Base-by-base conservation (phyloP, 2,329 filamentous ascomycete genomes). In the Zopfia rhizophila region DNA sequence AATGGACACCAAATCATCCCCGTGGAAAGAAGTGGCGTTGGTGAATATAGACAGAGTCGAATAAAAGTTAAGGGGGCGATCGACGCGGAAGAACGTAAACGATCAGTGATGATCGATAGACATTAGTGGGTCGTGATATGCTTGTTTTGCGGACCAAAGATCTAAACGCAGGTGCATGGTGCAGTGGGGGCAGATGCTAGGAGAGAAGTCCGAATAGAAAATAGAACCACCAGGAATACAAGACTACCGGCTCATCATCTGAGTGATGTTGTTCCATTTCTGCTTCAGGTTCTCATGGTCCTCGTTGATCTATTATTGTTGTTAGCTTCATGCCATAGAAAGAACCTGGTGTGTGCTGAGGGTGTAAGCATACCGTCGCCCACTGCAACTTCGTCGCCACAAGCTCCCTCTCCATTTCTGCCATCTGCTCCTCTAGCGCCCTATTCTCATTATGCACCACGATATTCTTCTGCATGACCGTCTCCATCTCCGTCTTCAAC, bases 391-490 rank as follows among this genome's bases (percentile, higher is more conserved):
- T 99, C 1, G 91, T 94, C 68, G 88, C 85, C 53, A 99, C 93
- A 56, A 99, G 78, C 70, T 91, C 86, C 72, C 92, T 89, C 78
- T 97, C 94, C 78, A 97, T 89, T 60, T 97, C 91, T 4, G 84
- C 82, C 82, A 96, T 83, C 64, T 94, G 90, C 67, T 96, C 93
- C 73, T 97, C 92, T 58, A 99, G 76, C 46, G 81, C 84, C 49
- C 89, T 82, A 65, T 97, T 99, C 75, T 96, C 91, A 60, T 96
- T 91, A 65, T 97, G 92, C 6, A 97, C 92, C 63, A 95, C 91
- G 53, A 89, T 83, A 68, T 97, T 97, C 50, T 91, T 85, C 71
- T 91, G 86, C 88, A 97, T 94, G 62, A 97, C 85, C 40, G 89
- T 84, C 43, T 97, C 92, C 75, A 96, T 92, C 73, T 97, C 93